Evolutionary conservation across 1,139 yeast genomes (phyloP).

Genomic region (Kodamaea derodonti): DNA sequence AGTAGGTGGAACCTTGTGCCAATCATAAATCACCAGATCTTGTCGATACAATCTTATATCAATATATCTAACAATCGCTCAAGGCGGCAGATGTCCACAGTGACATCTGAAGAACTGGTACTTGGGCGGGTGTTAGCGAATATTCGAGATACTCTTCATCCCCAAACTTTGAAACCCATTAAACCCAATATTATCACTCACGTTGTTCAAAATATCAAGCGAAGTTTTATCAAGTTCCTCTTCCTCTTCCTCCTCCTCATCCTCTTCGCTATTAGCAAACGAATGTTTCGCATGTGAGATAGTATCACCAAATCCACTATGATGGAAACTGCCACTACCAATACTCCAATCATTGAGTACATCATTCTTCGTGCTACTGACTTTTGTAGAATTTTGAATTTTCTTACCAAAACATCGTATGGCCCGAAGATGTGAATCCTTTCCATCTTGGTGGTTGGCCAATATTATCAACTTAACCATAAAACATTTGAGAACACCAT

Average conservation of each 20-base stretch:
- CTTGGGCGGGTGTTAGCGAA: no score
- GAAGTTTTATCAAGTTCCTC: constrained; percentile 18
- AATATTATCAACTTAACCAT: constrained; percentile 65
- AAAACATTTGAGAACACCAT: constrained; percentile 67
- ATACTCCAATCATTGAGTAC: constrained; percentile 4
- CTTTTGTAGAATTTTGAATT: constrained; percentile 14
- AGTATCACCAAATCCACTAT: constrained; percentile 10
- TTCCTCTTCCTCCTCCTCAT: constrained; percentile 7
- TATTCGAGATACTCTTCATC: constrained; percentile 37
- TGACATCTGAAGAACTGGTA: no score
- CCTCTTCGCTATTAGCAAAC: constrained; percentile 7
- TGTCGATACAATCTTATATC: no score
- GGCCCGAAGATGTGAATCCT: constrained; percentile 87
- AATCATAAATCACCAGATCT: no score
- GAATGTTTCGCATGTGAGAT: constrained; percentile 3
- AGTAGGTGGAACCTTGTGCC: no score
- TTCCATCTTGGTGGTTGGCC: constrained; percentile 92
- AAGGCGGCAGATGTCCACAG: no score
- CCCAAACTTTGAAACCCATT: constrained; percentile 43
- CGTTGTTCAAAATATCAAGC: constrained; percentile 30
- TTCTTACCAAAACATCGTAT: constrained; percentile 52
- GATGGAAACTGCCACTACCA: constrained; percentile 1
- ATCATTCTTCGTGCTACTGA: constrained; percentile 11
- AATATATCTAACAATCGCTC: no score
- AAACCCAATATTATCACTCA: constrained; percentile 39